Base-by-base conservation (phyloP, 805 yeast genomes). In the Metschnikowia borealis region DNA sequence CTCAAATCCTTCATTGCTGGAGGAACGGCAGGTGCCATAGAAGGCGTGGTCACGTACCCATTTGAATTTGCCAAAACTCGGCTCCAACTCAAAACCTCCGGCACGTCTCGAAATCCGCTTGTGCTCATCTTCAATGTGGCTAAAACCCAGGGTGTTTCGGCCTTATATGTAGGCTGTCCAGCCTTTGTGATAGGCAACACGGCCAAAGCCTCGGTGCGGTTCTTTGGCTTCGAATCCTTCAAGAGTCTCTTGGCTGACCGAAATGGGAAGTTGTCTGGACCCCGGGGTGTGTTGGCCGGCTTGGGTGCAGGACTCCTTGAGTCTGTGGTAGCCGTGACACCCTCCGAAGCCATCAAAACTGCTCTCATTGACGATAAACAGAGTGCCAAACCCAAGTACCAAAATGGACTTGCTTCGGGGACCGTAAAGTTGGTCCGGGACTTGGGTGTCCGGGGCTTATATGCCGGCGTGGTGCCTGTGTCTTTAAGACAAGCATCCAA, bases 61-160 rank as follows among this genome's bases (percentile, higher is more conserved):
- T 94, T 94, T 68, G 99, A 92, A 68, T 92, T 91, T 71, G 96
- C 98, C 42, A 92, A 92, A 65, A 92, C 99, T 3, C 75, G 98
- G 54, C 74, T 94, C 41, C 99, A 92, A 70, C 77, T 92, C 49
- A 85, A 84, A 63, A 62, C 81, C 0, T 71, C 85, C 13, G 82
- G 70, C 48, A 77, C 82, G 13, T 83, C 96, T 2, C 75, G 91
- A 57, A 92, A 94, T 63, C 99, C 99, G 33, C 67, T 92, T 49
- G 85, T 83, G 11, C 76, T 92, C 51, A 87, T 94, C 53, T 81
- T 81, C 65, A 84, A 81, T 50, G 82, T 87, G 6, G 90, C 88
- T 14, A 82, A 76, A 58, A 77, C 80, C 3, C 96, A 91, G 64
- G 98, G 99, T 20, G 65, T 86, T 0, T 72, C 81, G 5, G 74